Base-by-base conservation (phyloP, 2,329 filamentous ascomycete genomes). In the Neofusicoccum cordaticola region DNA sequence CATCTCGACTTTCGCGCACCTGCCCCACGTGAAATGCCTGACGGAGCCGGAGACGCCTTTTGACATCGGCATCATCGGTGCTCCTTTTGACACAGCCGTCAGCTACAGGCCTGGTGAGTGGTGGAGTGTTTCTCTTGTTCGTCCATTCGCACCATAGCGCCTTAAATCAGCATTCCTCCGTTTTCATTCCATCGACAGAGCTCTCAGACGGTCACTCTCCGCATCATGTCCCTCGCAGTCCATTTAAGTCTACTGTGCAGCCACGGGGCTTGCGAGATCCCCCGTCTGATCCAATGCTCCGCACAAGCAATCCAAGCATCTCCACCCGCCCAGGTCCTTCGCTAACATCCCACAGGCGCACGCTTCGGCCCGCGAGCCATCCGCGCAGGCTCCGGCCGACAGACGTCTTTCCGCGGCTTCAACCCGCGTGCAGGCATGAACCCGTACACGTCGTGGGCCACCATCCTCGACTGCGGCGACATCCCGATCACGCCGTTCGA, bases 301-400 rank as follows among this genome's bases (percentile, higher is more conserved):
- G 6, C 27, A 31, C 5, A 31, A 7, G 27, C 27, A 31, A 31
- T 31, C 27, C 5, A 31, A 31, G 6, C 27, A 27, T 22, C 5
- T 22, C 31, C 42, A 61, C 12, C 47, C 1, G 12, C 37, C n/a
- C 17, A 22, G 17, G 4, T 7, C 4, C n/a, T 22, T 22, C 22
- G 22, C 56, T 60, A 15, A 58, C 37, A 58, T 44, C 22, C 6
- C 13, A 4, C 70, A 71, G 78, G 78, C 37, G 81, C 81, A 47
- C 87, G 93, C 8, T 97, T 97, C 73, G 93, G 93, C 0, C 93
- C 93, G 39, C 87, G 92, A 50, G 91, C 92, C 47, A 97, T 97
- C 72, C 89, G 93, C 64, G 88, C 91, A 44, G 93, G 92, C 45
- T 94, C 91, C 37, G 84, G 89, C 7, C 88, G 93, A 19, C 93